Evolutionary conservation across 441 rosid genomes (phyloP), one percentile per base, ranked within the genome.

Genomic region (Flueggea neowawraea): DNA sequence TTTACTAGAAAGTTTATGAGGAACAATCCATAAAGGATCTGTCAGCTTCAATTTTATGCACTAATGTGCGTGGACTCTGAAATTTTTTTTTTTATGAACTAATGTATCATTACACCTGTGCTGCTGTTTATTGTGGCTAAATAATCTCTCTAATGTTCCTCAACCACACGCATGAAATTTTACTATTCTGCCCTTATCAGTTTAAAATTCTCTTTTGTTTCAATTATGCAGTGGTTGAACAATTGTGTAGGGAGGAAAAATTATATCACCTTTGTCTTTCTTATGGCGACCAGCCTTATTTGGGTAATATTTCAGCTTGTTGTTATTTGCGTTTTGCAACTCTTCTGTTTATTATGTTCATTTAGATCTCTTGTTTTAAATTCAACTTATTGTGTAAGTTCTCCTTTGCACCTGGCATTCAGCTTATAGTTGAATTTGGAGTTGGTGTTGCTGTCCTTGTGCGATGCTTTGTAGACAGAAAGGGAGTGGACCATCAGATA

Each of bases 191-290:
- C 31, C 57, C 53, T 54, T 51, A 52, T 51, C 36, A 31, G 36
- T 6, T 52, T 10, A 63, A n/a, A 60, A 62, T 60, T 73, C 68
- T 32, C 50, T 45, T 67, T 52, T 52, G 53, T 66, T n/a, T 70
- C 49, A 58, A 67, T 78, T 73, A 43, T 79, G 77, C 86, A 91
- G 97, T 94, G 99, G 99, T 69, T 94, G 74, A 94, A 91, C 83
- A 94, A 94, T 66, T 91, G 99, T 31, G 96, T 91, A 52, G 99
- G 99, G 61, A 77, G 88, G 80, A 89, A 82, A 78, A 94, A 94
- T 64, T 94, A 94, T 65, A 60, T 87, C 72, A 91, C 90, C 47
- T 94, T 94, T 79, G 82, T 94, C 69, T 84, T 86, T 69, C 93
- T 91, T 22, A 89, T 94, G 96, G 95, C 96, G 22, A 77, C 79